These are phyloP conservation scores for Lolium multiflorum DNA, from an alignment of 176 grass and related monocot species.

Conservation along the genomic window DNA sequence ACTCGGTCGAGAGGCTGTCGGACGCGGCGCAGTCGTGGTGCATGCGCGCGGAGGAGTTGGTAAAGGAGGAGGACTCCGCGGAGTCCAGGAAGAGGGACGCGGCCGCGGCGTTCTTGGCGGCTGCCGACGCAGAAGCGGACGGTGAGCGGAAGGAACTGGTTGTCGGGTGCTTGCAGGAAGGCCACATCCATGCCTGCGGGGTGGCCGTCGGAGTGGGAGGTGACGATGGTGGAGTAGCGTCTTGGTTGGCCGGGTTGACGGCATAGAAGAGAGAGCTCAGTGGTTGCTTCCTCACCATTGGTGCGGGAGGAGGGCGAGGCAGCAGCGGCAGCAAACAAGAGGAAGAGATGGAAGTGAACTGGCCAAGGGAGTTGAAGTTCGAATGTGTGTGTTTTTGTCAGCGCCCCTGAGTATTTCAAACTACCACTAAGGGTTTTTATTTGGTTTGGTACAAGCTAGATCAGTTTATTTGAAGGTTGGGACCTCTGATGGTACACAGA, in stretches of 20 bases:
- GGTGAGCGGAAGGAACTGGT: constrained; percentile 45
- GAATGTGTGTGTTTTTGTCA: not conserved
- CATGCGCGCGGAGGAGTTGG: constrained; percentile 61
- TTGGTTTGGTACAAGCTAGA: not conserved
- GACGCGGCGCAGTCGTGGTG: constrained; percentile 54
- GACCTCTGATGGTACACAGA: no score
- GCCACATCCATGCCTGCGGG: constrained; percentile 66
- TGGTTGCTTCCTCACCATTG: constrained; percentile 65
- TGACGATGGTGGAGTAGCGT: constrained; percentile 36
- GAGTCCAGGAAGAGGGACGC: constrained; percentile 67
- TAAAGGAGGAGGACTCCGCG: constrained; percentile 71
- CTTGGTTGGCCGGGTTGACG: constrained; percentile 52
- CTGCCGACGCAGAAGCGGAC: constrained; percentile 1
- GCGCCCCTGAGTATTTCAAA: constrained; percentile 18
- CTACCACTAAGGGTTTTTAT: not conserved
- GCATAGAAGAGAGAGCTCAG: constrained; percentile 59
- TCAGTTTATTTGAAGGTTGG: no score
- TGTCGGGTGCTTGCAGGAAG: constrained; percentile 71
- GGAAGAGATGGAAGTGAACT: not conserved
- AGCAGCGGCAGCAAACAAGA: not conserved
- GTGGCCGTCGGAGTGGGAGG: constrained; percentile 25
- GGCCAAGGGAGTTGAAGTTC: not conserved
- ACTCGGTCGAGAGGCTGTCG: constrained; percentile 64
- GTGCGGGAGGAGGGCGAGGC: not conserved
- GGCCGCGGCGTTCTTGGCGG: constrained; percentile 52